Base-by-base conservation (phyloP, 1,284 basidiomycete species). In the Sporisorium iseilematis-ciliati region DNA sequence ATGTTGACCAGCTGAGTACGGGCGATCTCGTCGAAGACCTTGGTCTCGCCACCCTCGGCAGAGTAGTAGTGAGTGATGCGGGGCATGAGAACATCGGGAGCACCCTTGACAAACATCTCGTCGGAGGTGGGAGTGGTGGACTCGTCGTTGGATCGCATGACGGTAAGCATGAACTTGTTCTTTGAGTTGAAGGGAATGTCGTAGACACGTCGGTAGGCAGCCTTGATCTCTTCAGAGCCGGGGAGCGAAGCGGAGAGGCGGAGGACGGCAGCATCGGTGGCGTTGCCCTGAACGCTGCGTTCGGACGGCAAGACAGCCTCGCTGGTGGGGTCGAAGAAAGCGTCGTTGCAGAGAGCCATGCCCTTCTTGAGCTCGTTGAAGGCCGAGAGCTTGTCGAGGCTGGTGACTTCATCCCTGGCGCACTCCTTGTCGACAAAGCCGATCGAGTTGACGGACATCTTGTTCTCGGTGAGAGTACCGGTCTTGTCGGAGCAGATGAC, bases 401-500 rank as follows among this genome's bases (percentile, higher is more conserved):
- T 46, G 14, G 54, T 46, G 25, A 80, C 46, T 14, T 81, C 77
- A 52, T 29, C 46, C 14, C 66, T 48, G 25, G 42, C 45, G 50
- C 41, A 69, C 10, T 75, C 65, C 50, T 69, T 55, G 86, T 88
- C 61, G 87, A 82, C 20, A 85, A 77, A 63, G 54, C 72, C 79
- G 43, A 76, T 81, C 89, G 90, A 81, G 86, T 86, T 67, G 65
- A 77, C 79, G 12, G 65, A 64, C 78, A 81, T 80, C 50, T 60
- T 65, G 82, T 92, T 92, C 50, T 89, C 86, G 12, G 91, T 92
- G 52, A 92, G 85, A 10, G 91, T 92, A 10, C 91, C 91, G 1
- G 91, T 92, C 85, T 92, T 92, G 82, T 92, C 91, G 5, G 91
- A 91, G 20, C 90, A 90, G 21, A 92, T 86, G 23, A 91, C 87